These are phyloP conservation scores for Dothideomycetes sp. DNA, from an alignment of 2,329 filamentous ascomycete species.

Conservation along the genomic window DNA sequence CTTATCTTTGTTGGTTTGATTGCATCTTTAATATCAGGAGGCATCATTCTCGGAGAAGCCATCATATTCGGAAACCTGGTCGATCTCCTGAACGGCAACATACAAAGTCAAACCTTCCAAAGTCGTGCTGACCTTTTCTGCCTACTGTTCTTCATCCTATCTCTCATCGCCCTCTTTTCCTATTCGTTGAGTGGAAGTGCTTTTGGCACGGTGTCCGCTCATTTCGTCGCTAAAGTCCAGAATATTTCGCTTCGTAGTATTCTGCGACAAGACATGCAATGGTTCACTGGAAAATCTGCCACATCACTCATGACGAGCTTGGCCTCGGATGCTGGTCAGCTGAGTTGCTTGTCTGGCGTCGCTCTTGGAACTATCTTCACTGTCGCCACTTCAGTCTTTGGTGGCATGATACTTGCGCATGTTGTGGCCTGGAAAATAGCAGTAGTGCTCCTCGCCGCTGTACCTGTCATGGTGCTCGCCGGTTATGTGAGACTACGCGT, in stretches of 20 bases:
- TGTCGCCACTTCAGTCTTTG: slow-evolving; percentile 34
- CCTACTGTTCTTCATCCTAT: slow-evolving; percentile 43
- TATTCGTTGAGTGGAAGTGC: slow-evolving; percentile 33
- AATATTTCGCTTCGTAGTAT: slow-evolving; percentile 39
- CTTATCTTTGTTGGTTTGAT: slow-evolving; percentile 31
- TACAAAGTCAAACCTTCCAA: slow-evolving; percentile 12
- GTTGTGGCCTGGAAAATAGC: slow-evolving; percentile 41
- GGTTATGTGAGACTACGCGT: slow-evolving; percentile 37
- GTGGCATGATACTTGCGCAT: slow-evolving; percentile 36
- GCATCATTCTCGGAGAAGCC: slow-evolving; percentile 48
- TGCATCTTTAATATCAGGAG: slow-evolving; percentile 34
- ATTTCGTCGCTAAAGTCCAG: slow-evolving; percentile 32
- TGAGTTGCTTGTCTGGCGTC: slow-evolving; percentile 37
- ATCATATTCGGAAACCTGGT: slow-evolving; percentile 45
- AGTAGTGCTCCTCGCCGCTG: slow-evolving; percentile 36
- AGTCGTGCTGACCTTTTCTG: slow-evolving; percentile 30
- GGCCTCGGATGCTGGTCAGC: slow-evolving; percentile 36
- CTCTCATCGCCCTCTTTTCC: slow-evolving; percentile 36
- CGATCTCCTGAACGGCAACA: slow-evolving; percentile 37
- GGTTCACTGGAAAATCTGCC: slow-evolving; percentile 35
- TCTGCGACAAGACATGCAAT: slow-evolving; percentile 43
- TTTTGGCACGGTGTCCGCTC: slow-evolving; percentile 38
- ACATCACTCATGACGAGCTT: slow-evolving; percentile 35
- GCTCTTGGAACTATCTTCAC: slow-evolving; percentile 41
- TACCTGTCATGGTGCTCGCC: slow-evolving; percentile 34